Conservation (phyloP, 352 stramenopile species). For the Globisporangium cylindrosporum region DNA sequence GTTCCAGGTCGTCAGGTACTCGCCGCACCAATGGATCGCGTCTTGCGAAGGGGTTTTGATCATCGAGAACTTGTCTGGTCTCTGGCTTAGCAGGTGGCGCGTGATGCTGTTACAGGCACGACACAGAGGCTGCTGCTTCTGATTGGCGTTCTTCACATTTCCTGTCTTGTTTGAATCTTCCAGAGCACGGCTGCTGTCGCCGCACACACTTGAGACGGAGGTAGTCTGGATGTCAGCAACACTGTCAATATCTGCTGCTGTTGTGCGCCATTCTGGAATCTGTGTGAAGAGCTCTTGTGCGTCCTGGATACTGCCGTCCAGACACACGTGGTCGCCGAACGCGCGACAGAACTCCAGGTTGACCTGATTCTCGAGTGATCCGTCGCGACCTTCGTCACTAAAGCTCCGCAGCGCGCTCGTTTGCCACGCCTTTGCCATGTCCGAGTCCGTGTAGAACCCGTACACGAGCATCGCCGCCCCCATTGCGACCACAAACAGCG, state of each 20-base stretch:
- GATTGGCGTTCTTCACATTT: neutral
- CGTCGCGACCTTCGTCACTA: conserved; percentile 4
- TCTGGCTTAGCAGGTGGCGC: neutral
- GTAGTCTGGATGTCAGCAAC: neutral
- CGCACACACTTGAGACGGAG: neutral
- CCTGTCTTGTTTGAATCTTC: neutral
- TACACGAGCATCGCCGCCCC: conserved; percentile 20
- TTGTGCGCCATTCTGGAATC: neutral
- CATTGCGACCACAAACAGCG: conserved; percentile 13
- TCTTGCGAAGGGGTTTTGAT: conserved; percentile 15
- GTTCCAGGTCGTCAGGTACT: conserved; percentile 16
- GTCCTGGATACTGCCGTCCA: neutral
- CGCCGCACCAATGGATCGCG: conserved; percentile 23
- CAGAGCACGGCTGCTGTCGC: neutral
- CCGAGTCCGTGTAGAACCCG: neutral
- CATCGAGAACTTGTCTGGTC: conserved; percentile 13
- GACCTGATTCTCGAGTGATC: conserved; percentile 15
- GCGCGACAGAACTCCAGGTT: conserved; percentile 24
- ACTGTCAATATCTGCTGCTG: neutral
- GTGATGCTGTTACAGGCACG: conserved; percentile 1
- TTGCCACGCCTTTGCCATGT: conserved; percentile 5
- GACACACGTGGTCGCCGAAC: conserved; percentile 15
- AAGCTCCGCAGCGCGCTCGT: neutral
- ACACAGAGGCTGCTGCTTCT: conserved; percentile 2
- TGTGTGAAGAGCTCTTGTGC: conserved; percentile 10